Evolutionary conservation across 306 rosid genomes (phyloP), one percentile per base, ranked within the genome.

Genomic region (Boehmeria nivea): DNA sequence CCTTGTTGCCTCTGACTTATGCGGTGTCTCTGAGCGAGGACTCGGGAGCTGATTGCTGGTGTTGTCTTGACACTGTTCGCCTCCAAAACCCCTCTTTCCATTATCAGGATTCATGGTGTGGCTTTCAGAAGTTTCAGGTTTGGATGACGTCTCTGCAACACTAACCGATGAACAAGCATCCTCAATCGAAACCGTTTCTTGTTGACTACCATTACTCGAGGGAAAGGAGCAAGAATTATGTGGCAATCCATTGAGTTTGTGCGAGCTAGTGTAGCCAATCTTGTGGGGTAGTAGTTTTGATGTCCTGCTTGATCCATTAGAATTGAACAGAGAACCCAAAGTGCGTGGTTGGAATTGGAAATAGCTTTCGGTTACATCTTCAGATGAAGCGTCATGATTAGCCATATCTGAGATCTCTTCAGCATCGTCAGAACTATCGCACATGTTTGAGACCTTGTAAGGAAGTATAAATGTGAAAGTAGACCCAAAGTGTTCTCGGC

Each of bases 331-430:
- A 19, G 99, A 85, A 58, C 94, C 91, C 52, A 85, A 73, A 67
- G 89, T 85, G 53, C 80, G 87, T 3, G 96, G 96, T 52, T 85
- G 87, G 81, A 93, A 93, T 72, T 93, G 87, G 82, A 87, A 85
- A 72, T 72, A 87, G 22, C 94, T 78, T 44, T 84, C 94, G 1
- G 77, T 80, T 49, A 67, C 42, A 49, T 82, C 87, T 44, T 83
- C 93, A 0, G 70, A 59, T 12, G 63, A 65, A 11, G 57, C 75
- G 17, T 93, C 93, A n/a, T 67, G 51, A 47, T 72, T 70, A 47
- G 76, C 78, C 63, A 70, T 74, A 59, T 83, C 96, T 0, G 80
- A 72, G 50, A 83, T 67, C 54, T 84, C 98, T 22, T 87, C 94
- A 3, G 82, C 48, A 52, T 89, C 93, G 22, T 81, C 96, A 2